A percentile compares a stretch with the other conserved stretches of the same genome.
These are phyloP conservation scores for Arthrocladium fulminans DNA, from an alignment of 2,329 filamentous ascomycete genomes.

Conservation along the genomic window DNA sequence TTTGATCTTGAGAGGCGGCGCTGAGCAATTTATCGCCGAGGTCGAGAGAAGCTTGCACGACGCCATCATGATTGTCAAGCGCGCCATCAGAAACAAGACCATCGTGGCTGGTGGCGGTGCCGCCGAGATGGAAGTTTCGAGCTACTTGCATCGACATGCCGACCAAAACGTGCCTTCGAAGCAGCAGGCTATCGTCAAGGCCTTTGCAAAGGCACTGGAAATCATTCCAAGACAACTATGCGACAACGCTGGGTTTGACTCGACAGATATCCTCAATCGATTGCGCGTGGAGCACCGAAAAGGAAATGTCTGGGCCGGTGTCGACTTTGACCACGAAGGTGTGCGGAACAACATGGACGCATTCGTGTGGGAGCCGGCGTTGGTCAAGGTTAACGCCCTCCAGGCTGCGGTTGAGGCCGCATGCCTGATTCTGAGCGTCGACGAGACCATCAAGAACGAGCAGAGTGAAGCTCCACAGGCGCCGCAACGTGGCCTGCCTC, in stretches of 20 bases:
- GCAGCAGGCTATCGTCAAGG: slow-evolving; percentile 95
- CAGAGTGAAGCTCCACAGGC: slow-evolving; percentile 79
- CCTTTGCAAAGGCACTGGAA: slow-evolving; percentile 93
- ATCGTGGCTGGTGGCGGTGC: slow-evolving; percentile 95
- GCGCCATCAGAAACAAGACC: slow-evolving; percentile 84
- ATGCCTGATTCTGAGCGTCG: slow-evolving; percentile 89
- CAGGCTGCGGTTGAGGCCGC: slow-evolving; percentile 92
- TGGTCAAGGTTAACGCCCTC: slow-evolving; percentile 95
- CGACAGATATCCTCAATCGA: slow-evolving; percentile 94
- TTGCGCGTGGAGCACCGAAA: slow-evolving; percentile 93
- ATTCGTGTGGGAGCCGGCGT: slow-evolving; percentile 94
- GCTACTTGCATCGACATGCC: slow-evolving; percentile 84
- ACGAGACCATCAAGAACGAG: slow-evolving; percentile 98
- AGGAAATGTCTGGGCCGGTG: slow-evolving; percentile 86
- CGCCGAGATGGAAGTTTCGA: slow-evolving; percentile 91
- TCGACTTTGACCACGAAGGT: slow-evolving; percentile 88
- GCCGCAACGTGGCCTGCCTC: slow-evolving; percentile 64
- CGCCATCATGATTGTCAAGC: slow-evolving; percentile 99
- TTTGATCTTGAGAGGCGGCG: slow-evolving; percentile 84
- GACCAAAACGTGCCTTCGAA: slow-evolving; percentile 90
- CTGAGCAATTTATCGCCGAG: slow-evolving; percentile 98
- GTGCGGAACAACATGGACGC: slow-evolving; percentile 88
- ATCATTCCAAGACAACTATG: slow-evolving; percentile 94
- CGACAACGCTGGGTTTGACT: slow-evolving; percentile 97
- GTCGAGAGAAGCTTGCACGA: slow-evolving; percentile 96